A percentile compares a stretch with the other conserved stretches of the same genome.
phyloP scores from a whole-genome alignment of 1,139 yeast genomes.

The Scheffersomyces illinoinensis region DNA sequence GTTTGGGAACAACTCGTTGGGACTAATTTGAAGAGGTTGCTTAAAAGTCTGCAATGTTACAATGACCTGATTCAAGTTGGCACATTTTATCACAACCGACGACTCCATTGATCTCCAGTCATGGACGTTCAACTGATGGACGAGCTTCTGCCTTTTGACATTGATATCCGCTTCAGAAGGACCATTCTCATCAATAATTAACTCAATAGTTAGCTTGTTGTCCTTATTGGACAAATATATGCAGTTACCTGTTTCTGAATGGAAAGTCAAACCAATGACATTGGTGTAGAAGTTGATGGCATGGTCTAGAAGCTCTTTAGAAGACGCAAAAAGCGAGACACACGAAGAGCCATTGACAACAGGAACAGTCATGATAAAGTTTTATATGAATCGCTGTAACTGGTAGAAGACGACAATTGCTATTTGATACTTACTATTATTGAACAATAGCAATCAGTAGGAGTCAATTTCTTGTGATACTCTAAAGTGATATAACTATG shows the following conservation, averaged over 20 bases:
- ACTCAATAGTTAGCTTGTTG: constrained; percentile 29
- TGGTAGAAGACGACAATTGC: too few relatives aligned
- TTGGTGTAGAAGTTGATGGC: constrained; percentile 50
- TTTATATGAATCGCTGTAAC: not conserved
- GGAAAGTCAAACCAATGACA: constrained; percentile 41
- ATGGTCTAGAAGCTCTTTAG: constrained; percentile 29
- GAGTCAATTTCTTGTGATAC: not conserved
- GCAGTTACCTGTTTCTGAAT: constrained; percentile 20
- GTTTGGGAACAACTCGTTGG: constrained; percentile 67
- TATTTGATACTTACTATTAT: not conserved
- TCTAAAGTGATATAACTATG: not conserved
- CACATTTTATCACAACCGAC: constrained; percentile 38
- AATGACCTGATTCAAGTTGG: constrained; percentile 36
- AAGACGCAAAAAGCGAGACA: constrained; percentile 45
- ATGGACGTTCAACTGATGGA: constrained; percentile 25
- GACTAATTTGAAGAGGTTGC: constrained; percentile 41
- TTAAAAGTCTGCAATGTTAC: constrained; percentile 26
- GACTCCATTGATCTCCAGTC: constrained; percentile 57
- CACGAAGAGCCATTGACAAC: constrained; percentile 55
- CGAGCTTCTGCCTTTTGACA: constrained; percentile 22
- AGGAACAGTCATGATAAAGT: constrained; percentile 20
- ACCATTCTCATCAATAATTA: constrained; percentile 25
- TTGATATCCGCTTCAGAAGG: constrained; percentile 27
- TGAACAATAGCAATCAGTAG: not conserved
- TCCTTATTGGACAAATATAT: constrained; percentile 36